Conservation (phyloP, 192 early-diverging fungal species). For the Coemansia sp. region DNA sequence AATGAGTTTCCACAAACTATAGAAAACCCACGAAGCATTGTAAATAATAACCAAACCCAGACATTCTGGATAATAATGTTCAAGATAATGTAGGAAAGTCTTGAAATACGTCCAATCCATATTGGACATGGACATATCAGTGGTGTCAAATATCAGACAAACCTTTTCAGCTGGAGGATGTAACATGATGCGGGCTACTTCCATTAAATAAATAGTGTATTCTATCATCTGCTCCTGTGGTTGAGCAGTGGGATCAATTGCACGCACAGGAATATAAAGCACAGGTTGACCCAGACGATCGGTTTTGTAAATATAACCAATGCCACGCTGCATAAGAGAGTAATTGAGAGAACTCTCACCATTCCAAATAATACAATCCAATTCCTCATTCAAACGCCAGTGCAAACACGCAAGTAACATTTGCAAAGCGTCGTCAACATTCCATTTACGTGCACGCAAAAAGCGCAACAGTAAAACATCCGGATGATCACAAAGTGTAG, state of each 20-base stretch:
- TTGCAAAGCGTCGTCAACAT: constrained; percentile 66
- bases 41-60: constrained; percentile 80
- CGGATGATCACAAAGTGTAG: constrained; percentile 64
- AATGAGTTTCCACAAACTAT: constrained; percentile 80
- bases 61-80: constrained; percentile 89
- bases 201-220: constrained; percentile 65
- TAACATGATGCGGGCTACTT: constrained; percentile 59
- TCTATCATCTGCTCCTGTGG: constrained; percentile 60
- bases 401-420: constrained; percentile 71
- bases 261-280: constrained; percentile 54
- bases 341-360: constrained; percentile 61
- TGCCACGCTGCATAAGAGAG: constrained; percentile 53
- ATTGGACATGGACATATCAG: constrained; percentile 71
- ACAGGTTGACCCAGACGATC: constrained; percentile 62
- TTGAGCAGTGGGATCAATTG: constrained; percentile 62
- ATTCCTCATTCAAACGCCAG: constrained; percentile 69
- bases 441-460: constrained; percentile 87
- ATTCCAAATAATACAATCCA: constrained; percentile 54
- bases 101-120: constrained; percentile 78
- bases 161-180: constrained; percentile 60
- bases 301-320: constrained; percentile 55
- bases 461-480: constrained; percentile 78
- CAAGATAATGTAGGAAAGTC: constrained; percentile 75
- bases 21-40: constrained; percentile 87
- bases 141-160: constrained; percentile 77